Evolutionary conservation across 257 asterid species (phyloP).

Genomic region (Voacanga thouarsii): DNA sequence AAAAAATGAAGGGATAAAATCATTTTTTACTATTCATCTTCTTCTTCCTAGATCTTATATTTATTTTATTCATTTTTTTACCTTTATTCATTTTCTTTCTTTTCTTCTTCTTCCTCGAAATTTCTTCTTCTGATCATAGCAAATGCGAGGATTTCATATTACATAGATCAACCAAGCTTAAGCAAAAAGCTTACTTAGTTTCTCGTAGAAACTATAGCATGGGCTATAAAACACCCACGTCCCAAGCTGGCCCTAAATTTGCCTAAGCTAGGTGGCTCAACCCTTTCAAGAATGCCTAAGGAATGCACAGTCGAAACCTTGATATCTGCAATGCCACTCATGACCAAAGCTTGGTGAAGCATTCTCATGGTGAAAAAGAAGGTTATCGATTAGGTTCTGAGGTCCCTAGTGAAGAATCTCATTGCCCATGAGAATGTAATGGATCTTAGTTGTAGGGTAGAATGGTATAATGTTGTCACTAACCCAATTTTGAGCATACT

Average conservation of each 20-base stretch:
- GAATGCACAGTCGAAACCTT: slow-evolving; percentile 82
- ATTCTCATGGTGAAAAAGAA: slow-evolving; percentile 71
- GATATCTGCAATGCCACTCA: slow-evolving; percentile 33
- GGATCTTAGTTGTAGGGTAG: slow-evolving; percentile 59
- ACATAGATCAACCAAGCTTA: too few species aligned
- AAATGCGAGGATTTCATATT: too few species aligned
- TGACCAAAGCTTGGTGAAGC: slow-evolving; percentile 50
- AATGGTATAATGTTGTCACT: slow-evolving; percentile 56
- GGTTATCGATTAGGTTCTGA: slow-evolving; percentile 50
- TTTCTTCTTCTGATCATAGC: too few species aligned
- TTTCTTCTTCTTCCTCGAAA: too few species aligned
- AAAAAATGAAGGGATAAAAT: too few species aligned
- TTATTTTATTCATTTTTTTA: too few species aligned
- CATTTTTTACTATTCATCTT: too few species aligned
- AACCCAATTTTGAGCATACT: slow-evolving; percentile 52
- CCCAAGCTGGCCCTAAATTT: slow-evolving; percentile 84
- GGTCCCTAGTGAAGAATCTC: slow-evolving; percentile 97
- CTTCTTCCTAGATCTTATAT: too few species aligned
- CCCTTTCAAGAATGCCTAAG: slow-evolving; percentile 51
- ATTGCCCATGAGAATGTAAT: slow-evolving; percentile 71
- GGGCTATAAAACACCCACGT: slow-evolving; percentile 55
- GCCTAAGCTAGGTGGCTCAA: slow-evolving; percentile 70
- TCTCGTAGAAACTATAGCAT: slow-evolving; percentile 59
- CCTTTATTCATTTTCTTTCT: too few species aligned
- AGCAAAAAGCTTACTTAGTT: slow-evolving; percentile 65